Percentiles rank a stretch among this genome's conserved stretches.
Conservation (phyloP, 2,329 filamentous ascomycete species). For the Aspergillus cejpii region DNA sequence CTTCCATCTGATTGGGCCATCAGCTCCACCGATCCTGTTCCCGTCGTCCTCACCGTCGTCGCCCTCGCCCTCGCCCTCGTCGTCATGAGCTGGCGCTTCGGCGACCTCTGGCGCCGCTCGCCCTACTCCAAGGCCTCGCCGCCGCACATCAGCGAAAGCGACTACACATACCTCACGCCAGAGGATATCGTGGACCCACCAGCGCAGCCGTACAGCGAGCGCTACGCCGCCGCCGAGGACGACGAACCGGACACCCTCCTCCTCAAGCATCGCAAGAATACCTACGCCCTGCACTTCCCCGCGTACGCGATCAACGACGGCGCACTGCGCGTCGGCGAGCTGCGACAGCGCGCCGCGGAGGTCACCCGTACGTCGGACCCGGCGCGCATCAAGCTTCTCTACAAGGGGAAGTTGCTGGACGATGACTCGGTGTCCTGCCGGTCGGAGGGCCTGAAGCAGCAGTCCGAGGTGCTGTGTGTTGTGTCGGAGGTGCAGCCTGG, state of each 20-base stretch:
- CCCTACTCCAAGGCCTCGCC: conserved; percentile 25
- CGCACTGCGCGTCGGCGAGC: conserved; percentile 36
- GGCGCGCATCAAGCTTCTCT: conserved; percentile 40
- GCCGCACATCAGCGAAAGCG: conserved; percentile 34
- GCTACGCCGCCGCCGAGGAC: conserved; percentile 22
- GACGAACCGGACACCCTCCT: conserved; percentile 40
- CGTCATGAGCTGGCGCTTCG: conserved; percentile 34
- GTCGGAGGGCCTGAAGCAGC: conserved; percentile 43
- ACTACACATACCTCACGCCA: conserved; percentile 37
- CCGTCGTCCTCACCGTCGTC: conserved; percentile 24
- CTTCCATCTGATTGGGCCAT: conserved; percentile 5
- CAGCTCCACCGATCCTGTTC: conserved; percentile 10
- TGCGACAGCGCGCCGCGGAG: conserved; percentile 37
- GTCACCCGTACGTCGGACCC: conserved; percentile 32
- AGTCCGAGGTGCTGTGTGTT: conserved; percentile 44
- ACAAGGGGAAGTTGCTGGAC: conserved; percentile 43
- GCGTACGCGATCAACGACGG: conserved; percentile 45
- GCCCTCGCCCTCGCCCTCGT: conserved; percentile 25
- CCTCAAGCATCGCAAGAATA: conserved; percentile 38
- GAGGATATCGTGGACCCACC: conserved; percentile 30
- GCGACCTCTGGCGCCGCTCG: conserved; percentile 30
- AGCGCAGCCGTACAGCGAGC: conserved; percentile 9
- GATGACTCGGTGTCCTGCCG: conserved; percentile 37
- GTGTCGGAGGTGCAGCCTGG: conserved; percentile 36
- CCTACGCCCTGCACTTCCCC: conserved; percentile 41